phyloP scores from a whole-genome alignment of 768 basidiomycete species.

The Clavulina sp. region DNA sequence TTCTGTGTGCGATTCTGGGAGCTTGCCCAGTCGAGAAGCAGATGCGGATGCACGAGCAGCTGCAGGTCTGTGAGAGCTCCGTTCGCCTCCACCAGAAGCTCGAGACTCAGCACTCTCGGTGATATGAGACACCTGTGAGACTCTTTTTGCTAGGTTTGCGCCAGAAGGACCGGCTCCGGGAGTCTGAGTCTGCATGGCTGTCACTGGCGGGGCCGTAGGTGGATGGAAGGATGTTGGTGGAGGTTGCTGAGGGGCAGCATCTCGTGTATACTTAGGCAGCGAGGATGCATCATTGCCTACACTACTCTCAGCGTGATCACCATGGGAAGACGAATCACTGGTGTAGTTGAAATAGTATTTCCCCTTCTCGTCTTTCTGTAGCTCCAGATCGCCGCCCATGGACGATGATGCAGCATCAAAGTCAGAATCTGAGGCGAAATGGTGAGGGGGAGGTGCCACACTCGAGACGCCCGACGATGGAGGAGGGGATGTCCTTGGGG shows the following conservation, averaged over 20 bases:
- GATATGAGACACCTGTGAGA: too few species aligned
- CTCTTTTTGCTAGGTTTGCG: too few species aligned
- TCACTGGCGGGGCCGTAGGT: too few species aligned
- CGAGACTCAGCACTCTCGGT: too few species aligned
- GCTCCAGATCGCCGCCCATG: slow-evolving; percentile 29
- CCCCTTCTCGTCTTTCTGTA: slow-evolving; percentile 49
- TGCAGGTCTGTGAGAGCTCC: background rate
- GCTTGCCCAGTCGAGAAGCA: background rate
- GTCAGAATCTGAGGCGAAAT: too few species aligned
- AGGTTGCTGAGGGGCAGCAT: background rate
- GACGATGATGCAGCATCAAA: too few species aligned
- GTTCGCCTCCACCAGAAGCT: too few species aligned
- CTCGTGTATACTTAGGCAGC: too few species aligned
- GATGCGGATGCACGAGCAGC: background rate
- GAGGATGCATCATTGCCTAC: background rate
- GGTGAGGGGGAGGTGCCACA: background rate
- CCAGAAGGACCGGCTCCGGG: too few species aligned
- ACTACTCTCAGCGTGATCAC: slow-evolving; percentile 25
- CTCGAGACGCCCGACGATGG: background rate
- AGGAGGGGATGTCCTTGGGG: background rate
- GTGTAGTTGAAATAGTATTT: slow-evolving; percentile 65
- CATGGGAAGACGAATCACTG: slow-evolving; percentile 24
- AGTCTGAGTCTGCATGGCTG: too few species aligned
- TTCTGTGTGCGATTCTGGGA: background rate
- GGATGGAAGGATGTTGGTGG: background rate